Conservation (phyloP, 108 stramenopile species). For the Pseudonitzschia delicatissima region DNA sequence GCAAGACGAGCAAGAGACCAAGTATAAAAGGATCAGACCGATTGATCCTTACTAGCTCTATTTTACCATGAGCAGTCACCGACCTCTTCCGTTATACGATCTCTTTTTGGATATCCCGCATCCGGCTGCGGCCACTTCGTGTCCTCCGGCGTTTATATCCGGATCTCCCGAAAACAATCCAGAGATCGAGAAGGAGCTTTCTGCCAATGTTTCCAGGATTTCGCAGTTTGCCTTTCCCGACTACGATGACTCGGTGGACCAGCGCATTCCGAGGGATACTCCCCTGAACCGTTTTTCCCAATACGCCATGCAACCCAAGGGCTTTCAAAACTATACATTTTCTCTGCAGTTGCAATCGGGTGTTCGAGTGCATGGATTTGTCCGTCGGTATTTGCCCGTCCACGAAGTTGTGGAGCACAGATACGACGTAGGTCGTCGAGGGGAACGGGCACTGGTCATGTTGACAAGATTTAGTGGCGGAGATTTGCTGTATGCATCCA, state of each 20-base stretch:
- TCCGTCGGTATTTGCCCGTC: constrained; percentile 65
- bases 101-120: constrained; percentile 80
- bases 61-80: not conserved
- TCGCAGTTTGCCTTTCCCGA: constrained; percentile 78
- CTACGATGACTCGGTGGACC: constrained; percentile 44
- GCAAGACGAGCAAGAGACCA: no score
- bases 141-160: constrained; percentile 27
- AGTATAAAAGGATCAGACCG: no score
- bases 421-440: constrained; percentile 78
- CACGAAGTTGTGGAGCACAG: constrained; percentile 46
- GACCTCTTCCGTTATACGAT: constrained; percentile 54
- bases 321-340: constrained; percentile 70
- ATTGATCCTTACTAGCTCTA: not conserved
- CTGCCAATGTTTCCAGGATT: constrained; percentile 46
- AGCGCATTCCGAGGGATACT: constrained; percentile 17
- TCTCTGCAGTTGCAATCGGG: constrained; percentile 60
- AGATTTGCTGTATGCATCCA: constrained; percentile 63
- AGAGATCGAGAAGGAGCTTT: constrained; percentile 41
- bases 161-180: constrained; percentile 23
- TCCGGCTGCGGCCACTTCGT: constrained; percentile 44
- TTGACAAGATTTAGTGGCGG: constrained; percentile 72
- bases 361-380: constrained; percentile 72
- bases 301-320: constrained; percentile 59
- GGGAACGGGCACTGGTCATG: constrained; percentile 75
- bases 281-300: constrained; percentile 61